Evolutionary conservation across 768 basidiomycete species (phyloP), one percentile per base, ranked within the genome.

Genomic region (Naganishia antarctica): DNA sequence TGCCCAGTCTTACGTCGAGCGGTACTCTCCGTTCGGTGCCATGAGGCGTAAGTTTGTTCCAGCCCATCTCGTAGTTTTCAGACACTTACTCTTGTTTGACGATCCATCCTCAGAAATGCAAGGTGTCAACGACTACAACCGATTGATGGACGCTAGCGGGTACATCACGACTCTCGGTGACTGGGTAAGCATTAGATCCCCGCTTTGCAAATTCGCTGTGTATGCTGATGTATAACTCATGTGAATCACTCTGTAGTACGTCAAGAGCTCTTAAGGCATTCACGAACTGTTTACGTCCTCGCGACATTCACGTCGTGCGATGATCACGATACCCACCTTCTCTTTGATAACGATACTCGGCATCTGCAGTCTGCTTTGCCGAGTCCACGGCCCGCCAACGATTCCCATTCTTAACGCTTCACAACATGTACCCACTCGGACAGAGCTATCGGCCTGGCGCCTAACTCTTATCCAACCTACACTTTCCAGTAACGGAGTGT

Each of bases 91-190:
- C 16, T 2, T 18, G 31, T 16, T 18, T 31, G 41, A 13, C 15
- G 16, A 21, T 32, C 15, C 31, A 43, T 16, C 40, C 6, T 45
- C 58, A 44, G 46, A 77, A 48, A 73, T 77, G 74, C 76, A 77
- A 63, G 76, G 76, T 41, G 76, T 77, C 66, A 72, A 76, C 66
- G 71, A 75, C 60, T 50, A 37, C 65, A 76, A 77, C 69, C 70
- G 72, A 23, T 62, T 77, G 31, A 77, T 77, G 76, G 71, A 73
- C 68, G 70, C 71, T 9, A 61, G 65, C 34, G 76, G 76, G 16
- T 37, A 37, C 49, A 76, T 77, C 67, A 76, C 76, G 45, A 65
- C 67, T 59, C 67, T 77, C 40, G 76, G 76, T 37, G 51, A 41
- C 28, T 77, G 76, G 75, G 75, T 76, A 65, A 70, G 75, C 34